Conservation (phyloP, 805 yeast species). For the Candida parachauliodes region DNA sequence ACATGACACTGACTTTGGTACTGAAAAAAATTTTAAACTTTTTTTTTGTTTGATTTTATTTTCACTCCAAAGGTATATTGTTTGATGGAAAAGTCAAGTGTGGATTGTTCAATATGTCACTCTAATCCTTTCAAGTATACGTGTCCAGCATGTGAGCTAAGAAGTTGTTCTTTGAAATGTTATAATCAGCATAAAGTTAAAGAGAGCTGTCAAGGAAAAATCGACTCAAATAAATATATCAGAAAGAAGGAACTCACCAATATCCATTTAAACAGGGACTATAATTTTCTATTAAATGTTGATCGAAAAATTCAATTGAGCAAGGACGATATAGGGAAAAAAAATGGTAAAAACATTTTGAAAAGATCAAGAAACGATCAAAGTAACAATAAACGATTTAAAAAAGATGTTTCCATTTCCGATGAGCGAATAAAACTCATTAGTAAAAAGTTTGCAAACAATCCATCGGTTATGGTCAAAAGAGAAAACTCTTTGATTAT, state of each 20-base stretch:
- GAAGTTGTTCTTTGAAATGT: slow-evolving; percentile 71
- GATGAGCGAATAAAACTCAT: slow-evolving; percentile 26
- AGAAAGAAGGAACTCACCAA: slow-evolving; percentile 42
- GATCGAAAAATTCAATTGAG: slow-evolving; percentile 60
- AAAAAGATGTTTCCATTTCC: slow-evolving; percentile 11
- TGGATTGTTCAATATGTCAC: slow-evolving; percentile 32
- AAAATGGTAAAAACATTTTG: slow-evolving; percentile 40
- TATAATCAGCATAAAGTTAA: slow-evolving; percentile 65
- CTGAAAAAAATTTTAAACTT: not conserved
- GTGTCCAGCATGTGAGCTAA: slow-evolving; percentile 73
- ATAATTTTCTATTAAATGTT: slow-evolving; percentile 62
- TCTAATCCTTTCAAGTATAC: slow-evolving; percentile 53
- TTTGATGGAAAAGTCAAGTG: not conserved
- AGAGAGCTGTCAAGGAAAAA: slow-evolving; percentile 61
- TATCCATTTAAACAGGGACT: slow-evolving; percentile 71
- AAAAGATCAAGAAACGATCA: slow-evolving; percentile 17
- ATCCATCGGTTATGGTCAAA: slow-evolving; percentile 27
- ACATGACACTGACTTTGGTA: not conserved
- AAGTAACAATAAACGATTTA: slow-evolving; percentile 12
- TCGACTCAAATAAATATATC: slow-evolving; percentile 59
- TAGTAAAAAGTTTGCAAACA: slow-evolving; percentile 20
- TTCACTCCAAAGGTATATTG: too few relatives aligned
- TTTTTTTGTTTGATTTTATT: not conserved
- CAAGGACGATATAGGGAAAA: slow-evolving; percentile 44
- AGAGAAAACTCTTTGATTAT: slow-evolving; percentile 67